These are phyloP conservation scores for Linnemannia schmuckeri DNA, from an alignment of 192 early-diverging fungal genomes.

Conservation along the genomic window DNA sequence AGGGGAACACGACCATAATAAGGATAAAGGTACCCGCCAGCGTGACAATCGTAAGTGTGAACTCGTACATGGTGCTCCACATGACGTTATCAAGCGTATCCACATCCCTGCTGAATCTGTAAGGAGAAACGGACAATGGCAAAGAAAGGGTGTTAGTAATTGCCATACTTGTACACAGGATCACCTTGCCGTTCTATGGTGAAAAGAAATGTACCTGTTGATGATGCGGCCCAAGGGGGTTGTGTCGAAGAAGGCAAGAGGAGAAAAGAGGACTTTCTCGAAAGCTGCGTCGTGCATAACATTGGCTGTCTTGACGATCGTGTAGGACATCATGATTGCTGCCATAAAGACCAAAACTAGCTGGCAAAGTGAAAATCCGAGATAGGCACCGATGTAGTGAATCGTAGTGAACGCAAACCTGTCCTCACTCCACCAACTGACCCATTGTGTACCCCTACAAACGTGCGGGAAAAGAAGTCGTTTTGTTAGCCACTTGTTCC, in stretches of 20 bases:
- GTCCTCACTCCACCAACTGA: constrained; percentile 55
- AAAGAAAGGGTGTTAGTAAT: constrained; percentile 35
- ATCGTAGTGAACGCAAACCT: constrained; percentile 18
- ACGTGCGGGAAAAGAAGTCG: background rate
- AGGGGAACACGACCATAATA: constrained; percentile 67
- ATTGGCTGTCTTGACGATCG: constrained; percentile 72
- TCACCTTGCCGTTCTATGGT: constrained; percentile 71
- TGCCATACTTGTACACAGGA: constrained; percentile 29
- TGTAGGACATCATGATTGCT: constrained; percentile 32
- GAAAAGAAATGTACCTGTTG: constrained; percentile 78
- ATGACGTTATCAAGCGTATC: constrained; percentile 71
- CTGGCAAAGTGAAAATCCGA: constrained; percentile 29
- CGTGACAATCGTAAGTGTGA: constrained; percentile 44
- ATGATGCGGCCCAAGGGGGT: constrained; percentile 89
- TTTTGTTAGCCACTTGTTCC: background rate
- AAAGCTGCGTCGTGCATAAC: constrained; percentile 74
- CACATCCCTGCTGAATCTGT: constrained; percentile 82
- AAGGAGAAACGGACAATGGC: constrained; percentile 8
- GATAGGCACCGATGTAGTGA: constrained; percentile 42
- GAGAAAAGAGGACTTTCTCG: constrained; percentile 68
- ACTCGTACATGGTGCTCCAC: constrained; percentile 56
- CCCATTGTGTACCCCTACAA: constrained; percentile 50
- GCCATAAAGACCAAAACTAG: constrained; percentile 38
- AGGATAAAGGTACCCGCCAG: constrained; percentile 63
- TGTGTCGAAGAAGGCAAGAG: constrained; percentile 90